Conservation (phyloP, 2,329 filamentous ascomycete genomes). For the Amauroascus niger region DNA sequence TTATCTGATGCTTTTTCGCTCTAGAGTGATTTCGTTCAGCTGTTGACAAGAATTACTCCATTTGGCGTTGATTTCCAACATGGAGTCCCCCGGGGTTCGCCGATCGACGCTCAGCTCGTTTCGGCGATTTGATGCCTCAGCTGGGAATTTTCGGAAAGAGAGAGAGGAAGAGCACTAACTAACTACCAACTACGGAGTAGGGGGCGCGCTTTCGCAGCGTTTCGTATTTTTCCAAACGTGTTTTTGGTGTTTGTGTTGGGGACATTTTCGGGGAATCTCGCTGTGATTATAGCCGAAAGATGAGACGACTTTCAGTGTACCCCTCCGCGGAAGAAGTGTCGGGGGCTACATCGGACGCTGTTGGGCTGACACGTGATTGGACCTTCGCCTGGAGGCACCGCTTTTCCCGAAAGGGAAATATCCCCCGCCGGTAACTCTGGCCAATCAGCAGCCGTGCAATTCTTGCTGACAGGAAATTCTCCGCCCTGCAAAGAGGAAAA, state of each 20-base stretch:
- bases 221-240: not conserved
- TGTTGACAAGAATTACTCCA: not conserved
- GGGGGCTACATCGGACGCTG: no score
- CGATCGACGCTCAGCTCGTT: not conserved
- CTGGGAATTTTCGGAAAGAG: not conserved
- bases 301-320: not conserved
- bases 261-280: not conserved
- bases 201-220: not conserved
- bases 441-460: slow-evolving; percentile 20
- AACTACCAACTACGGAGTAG: no score
- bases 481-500: not conserved
- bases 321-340: not conserved
- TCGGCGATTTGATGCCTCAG: not conserved
- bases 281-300: not conserved
- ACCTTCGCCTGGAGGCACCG: not conserved
- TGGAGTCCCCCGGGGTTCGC: not conserved
- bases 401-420: slow-evolving; percentile 7
- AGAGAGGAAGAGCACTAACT: no score
- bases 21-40: no score
- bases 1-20: no score
- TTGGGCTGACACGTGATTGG: slow-evolving; percentile 5
- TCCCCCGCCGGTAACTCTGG: not conserved
- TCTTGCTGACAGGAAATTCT: slow-evolving; percentile 5
- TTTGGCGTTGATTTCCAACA: not conserved
- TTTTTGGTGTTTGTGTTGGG: not conserved